Evolutionary conservation across 31 red algal genomes (phyloP).

Genomic region (Odonthalia washingtoniensis): DNA sequence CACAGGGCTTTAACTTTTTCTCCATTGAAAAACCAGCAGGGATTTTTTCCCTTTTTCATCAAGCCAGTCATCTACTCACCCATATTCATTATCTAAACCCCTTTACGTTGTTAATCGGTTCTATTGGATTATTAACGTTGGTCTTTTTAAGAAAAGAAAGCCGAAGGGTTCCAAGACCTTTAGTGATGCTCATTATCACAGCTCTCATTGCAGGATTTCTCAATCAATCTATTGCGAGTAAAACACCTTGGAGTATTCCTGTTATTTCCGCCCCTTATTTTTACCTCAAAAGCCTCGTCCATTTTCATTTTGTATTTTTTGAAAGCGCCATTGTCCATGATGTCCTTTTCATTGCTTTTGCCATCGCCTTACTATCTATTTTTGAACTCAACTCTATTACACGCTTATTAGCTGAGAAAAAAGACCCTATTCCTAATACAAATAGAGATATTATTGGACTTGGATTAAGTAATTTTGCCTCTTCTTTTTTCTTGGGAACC

Average conservation of each 20-base stretch:
- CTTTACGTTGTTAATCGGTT: neutral
- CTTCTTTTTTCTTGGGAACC: constrained; percentile 24
- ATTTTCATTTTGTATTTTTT: neutral
- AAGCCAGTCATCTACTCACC: neutral
- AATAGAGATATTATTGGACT: constrained; percentile 37
- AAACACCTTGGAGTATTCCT: neutral
- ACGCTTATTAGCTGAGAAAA: constrained; percentile 46
- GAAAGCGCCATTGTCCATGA: neutral
- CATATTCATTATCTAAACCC: constrained; percentile 5
- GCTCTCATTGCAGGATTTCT: constrained; percentile 20
- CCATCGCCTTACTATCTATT: constrained; percentile 44
- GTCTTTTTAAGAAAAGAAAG: constrained; percentile 8
- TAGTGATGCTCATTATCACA: constrained; percentile 26
- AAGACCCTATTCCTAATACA: constrained; percentile 26
- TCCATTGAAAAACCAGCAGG: too few relatives aligned
- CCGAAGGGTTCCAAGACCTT: constrained; percentile 4
- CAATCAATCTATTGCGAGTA: constrained; percentile 5
- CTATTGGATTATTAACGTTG: constrained; percentile 7
- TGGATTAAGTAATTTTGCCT: constrained; percentile 45
- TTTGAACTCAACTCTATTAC: constrained; percentile 44
- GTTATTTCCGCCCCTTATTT: neutral
- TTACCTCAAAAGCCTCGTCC: constrained; percentile 7
- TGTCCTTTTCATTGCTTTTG: constrained; percentile 24
- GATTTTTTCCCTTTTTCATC: neutral
- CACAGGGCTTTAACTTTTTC: constrained; percentile 25